These are phyloP conservation scores for Nemania diffusa DNA, from an alignment of 2,329 filamentous ascomycete species.

Conservation along the genomic window DNA sequence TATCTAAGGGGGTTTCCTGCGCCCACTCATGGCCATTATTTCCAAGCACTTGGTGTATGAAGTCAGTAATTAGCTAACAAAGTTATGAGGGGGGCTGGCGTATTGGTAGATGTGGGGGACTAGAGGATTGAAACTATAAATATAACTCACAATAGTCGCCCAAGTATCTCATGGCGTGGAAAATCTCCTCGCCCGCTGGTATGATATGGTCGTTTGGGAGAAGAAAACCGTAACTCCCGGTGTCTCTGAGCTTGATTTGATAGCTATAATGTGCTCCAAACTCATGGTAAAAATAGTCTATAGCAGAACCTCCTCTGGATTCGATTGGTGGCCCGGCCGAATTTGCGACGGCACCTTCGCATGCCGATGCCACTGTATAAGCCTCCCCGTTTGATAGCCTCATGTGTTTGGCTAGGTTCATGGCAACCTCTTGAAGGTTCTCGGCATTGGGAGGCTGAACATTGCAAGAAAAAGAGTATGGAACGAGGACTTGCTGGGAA, in stretches of 20 bases:
- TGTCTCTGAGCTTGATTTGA: conserved; percentile 93
- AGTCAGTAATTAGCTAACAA: conserved; percentile 13
- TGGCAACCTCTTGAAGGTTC: conserved; percentile 88
- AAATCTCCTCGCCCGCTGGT: conserved; percentile 87
- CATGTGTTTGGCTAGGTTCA: conserved; percentile 90
- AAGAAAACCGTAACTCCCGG: conserved; percentile 92
- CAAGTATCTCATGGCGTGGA: conserved; percentile 84
- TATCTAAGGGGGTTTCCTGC: conserved; percentile 45
- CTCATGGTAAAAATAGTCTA: conserved; percentile 97
- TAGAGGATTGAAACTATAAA: not conserved
- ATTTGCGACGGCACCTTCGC: conserved; percentile 75
- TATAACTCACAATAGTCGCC: conserved; percentile 69
- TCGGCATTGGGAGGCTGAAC: conserved; percentile 85
- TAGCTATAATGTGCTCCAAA: conserved; percentile 85
- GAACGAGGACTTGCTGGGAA: conserved; percentile 93
- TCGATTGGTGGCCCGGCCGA: conserved; percentile 65
- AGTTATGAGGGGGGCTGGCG: not conserved
- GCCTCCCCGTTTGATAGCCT: conserved; percentile 79
- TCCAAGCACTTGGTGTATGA: conserved; percentile 61
- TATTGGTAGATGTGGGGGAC: not conserved
- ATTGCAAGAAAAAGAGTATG: conserved; percentile 86
- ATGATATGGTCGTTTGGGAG: conserved; percentile 87
- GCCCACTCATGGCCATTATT: conserved; percentile 71
- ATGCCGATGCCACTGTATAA: conserved; percentile 85
- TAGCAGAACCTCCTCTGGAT: conserved; percentile 81